Evolutionary conservation across 495 filamentous ascomycete species (phyloP).

Genomic region (Hypoxylon crocopeplum): DNA sequence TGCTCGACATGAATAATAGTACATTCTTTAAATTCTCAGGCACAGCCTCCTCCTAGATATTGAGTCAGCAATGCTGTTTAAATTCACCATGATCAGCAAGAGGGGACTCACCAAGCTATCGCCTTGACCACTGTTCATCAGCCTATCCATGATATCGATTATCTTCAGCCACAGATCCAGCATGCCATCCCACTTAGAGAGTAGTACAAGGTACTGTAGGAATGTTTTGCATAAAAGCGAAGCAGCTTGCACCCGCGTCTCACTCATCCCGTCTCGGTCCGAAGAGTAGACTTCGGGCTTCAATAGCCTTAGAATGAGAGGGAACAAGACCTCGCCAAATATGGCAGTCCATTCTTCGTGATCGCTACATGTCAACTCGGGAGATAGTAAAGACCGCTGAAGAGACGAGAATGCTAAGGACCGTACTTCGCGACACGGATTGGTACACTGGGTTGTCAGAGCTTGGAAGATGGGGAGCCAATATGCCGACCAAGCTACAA

Average conservation of each 20-base stretch:
- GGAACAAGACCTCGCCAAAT: slow-evolving; percentile 93
- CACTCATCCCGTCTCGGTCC: slow-evolving; percentile 92
- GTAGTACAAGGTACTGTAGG: slow-evolving; percentile 86
- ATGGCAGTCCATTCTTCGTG: slow-evolving; percentile 94
- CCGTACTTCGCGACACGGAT: slow-evolving; percentile 92
- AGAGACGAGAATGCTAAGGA: slow-evolving; percentile 87
- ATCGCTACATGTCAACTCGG: slow-evolving; percentile 74
- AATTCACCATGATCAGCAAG: background rate
- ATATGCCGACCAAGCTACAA: slow-evolving; percentile 90
- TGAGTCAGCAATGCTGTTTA: slow-evolving; percentile 24
- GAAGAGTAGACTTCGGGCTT: slow-evolving; percentile 96
- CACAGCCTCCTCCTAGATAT: slow-evolving; percentile 83
- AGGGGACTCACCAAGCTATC: slow-evolving; percentile 76
- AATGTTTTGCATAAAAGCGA: slow-evolving; percentile 94
- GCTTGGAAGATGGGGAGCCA: slow-evolving; percentile 95
- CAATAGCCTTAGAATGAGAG: slow-evolving; percentile 84
- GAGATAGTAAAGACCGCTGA: slow-evolving; percentile 83
- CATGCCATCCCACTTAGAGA: slow-evolving; percentile 89
- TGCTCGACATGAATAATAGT: slow-evolving; percentile 91
- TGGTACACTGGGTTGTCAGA: slow-evolving; percentile 87
- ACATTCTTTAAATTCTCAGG: slow-evolving; percentile 97
- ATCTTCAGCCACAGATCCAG: slow-evolving; percentile 92
- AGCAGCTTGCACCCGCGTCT: slow-evolving; percentile 91
- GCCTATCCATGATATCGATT: slow-evolving; percentile 90
- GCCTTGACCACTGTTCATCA: slow-evolving; percentile 96